Evolutionary conservation across 768 basidiomycete genomes (phyloP).

Genomic region (Clitopilus hobsonii): DNA sequence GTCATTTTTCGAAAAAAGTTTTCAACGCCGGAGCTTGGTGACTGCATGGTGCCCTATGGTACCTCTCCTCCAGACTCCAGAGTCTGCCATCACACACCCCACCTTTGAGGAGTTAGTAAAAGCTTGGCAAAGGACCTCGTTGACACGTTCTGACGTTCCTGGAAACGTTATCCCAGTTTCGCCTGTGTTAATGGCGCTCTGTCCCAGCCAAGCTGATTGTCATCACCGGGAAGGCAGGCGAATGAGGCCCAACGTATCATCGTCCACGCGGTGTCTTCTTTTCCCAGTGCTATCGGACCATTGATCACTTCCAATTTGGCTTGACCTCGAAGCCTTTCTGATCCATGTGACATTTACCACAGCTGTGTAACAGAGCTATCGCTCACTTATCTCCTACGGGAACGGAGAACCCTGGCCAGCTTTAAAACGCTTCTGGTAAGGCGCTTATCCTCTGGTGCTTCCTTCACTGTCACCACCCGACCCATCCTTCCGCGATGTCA

Average conservation of each 20-base stretch:
- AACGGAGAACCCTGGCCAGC: not conserved
- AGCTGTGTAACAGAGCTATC: not conserved
- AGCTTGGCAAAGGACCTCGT: not conserved
- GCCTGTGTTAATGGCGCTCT: not conserved
- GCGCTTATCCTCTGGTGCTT: conserved; percentile 1
- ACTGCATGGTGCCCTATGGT: not conserved
- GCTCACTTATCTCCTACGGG: not conserved
- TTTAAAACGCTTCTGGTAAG: not conserved
- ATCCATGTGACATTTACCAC: not conserved
- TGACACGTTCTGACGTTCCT: not conserved
- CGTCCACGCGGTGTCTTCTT: not conserved
- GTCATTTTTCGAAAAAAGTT: not conserved
- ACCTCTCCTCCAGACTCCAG: too few relatives aligned
- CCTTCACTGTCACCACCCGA: not conserved
- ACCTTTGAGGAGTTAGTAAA: not conserved
- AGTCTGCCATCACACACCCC: not conserved
- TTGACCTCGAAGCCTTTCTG: not conserved
- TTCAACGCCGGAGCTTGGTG: not conserved
- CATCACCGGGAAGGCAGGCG: not conserved
- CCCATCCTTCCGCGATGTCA: conserved; percentile 15
- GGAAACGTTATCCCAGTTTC: not conserved
- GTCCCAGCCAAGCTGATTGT: not conserved
- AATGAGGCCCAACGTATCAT: not conserved
- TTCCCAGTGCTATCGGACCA: not conserved
- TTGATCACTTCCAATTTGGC: not conserved